These are phyloP conservation scores for Parachaetomium inaequale DNA, from an alignment of 495 filamentous ascomycete genomes.

Conservation along the genomic window DNA sequence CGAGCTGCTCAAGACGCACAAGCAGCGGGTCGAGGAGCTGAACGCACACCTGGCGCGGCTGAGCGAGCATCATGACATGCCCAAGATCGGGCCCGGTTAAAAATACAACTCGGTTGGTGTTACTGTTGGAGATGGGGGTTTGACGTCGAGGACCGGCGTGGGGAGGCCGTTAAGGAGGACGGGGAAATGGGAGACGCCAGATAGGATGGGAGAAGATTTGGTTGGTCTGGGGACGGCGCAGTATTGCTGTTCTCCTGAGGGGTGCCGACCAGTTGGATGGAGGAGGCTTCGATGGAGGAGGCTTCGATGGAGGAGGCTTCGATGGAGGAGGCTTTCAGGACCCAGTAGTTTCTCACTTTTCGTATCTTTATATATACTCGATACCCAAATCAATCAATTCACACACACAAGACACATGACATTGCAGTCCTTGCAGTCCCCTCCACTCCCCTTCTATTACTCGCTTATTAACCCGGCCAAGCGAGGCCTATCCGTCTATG, in stretches of 20 bases:
- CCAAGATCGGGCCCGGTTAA: slow-evolving; percentile 74
- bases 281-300: no score
- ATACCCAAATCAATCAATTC: slow-evolving; percentile 5
- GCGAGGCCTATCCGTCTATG: slow-evolving; percentile 10
- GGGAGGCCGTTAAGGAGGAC: no score
- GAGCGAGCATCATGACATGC: slow-evolving; percentile 98
- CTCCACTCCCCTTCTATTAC: not conserved
- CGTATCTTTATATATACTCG: not conserved
- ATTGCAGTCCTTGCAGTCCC: not conserved
- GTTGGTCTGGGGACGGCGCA: no score
- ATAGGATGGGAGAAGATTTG: no score
- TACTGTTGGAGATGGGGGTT: no score
- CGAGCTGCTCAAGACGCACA: slow-evolving; percentile 90
- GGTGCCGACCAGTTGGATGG: no score
- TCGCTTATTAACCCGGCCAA: not conserved
- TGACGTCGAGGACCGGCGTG: no score
- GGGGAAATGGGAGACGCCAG: no score
- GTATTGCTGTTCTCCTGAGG: no score
- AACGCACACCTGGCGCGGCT: slow-evolving; percentile 88
- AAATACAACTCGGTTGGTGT: not conserved
- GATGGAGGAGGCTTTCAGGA: not conserved
- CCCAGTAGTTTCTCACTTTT: not conserved
- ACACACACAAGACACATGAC: not conserved
- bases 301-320: not conserved
- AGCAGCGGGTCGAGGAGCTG: slow-evolving; percentile 91